phyloP scores from a whole-genome alignment of 192 early-diverging fungal genomes.

The Mortierella hygrophila region DNA sequence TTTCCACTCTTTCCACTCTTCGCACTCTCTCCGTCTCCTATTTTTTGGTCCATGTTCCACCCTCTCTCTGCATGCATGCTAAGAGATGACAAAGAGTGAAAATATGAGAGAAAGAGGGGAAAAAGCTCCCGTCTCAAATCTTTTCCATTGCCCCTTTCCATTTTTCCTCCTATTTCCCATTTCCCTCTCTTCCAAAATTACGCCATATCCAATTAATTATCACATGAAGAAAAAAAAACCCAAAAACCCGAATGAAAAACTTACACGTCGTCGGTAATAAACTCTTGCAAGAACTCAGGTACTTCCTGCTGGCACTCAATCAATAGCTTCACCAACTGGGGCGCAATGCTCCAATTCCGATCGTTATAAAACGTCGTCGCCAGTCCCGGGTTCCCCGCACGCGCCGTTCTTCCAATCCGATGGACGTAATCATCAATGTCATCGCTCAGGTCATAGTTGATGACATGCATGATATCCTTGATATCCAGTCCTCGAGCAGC shows the following conservation, averaged over 20 bases:
- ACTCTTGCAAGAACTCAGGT: slow-evolving; percentile 63
- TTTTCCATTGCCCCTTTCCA: background rate
- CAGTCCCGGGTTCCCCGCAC: slow-evolving; percentile 71
- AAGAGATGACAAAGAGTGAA: too few species aligned
- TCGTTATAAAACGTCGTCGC: slow-evolving; percentile 71
- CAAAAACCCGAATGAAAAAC: background rate
- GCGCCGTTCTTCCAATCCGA: slow-evolving; percentile 81
- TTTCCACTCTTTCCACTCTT: background rate
- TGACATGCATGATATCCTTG: slow-evolving; percentile 85
- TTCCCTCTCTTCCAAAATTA: background rate
- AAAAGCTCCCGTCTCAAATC: background rate
- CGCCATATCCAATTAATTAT: background rate
- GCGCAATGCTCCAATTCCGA: slow-evolving; percentile 55
- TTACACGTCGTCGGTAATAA: slow-evolving; percentile 15
- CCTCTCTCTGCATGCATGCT: background rate
- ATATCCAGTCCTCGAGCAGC: slow-evolving; percentile 91
- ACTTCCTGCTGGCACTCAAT: slow-evolving; percentile 69
- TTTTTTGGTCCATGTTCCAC: slow-evolving; percentile 6
- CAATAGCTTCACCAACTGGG: slow-evolving; percentile 63
- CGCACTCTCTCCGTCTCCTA: background rate
- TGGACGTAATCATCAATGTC: slow-evolving; percentile 92
- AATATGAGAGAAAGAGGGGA: background rate
- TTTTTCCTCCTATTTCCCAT: background rate
- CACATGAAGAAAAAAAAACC: background rate
- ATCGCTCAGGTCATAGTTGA: slow-evolving; percentile 87